Percentiles rank a stretch among this genome's conserved stretches.
Evolutionary conservation across 495 filamentous ascomycete species (phyloP).

Genomic region (Penicillium argentinense): DNA sequence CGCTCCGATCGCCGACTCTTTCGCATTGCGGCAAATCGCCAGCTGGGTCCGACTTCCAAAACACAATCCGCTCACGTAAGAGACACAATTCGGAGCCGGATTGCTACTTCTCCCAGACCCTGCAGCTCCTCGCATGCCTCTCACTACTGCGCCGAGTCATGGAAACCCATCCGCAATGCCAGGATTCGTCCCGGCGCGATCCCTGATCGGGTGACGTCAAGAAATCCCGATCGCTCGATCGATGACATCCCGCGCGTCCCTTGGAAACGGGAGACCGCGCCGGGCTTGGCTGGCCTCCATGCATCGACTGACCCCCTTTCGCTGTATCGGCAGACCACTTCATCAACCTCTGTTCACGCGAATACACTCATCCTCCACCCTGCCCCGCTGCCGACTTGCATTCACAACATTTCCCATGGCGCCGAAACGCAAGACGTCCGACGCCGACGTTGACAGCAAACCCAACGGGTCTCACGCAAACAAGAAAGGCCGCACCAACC

Average conservation of each 20-base stretch:
- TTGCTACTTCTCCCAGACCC: too few species aligned
- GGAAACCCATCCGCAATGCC: conserved; percentile 1
- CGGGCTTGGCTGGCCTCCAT: not conserved
- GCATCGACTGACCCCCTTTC: not conserved
- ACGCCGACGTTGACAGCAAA: conserved; percentile 2
- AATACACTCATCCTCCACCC: not conserved
- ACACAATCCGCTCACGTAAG: too few species aligned
- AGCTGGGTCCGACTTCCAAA: too few species aligned
- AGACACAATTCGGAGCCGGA: too few species aligned
- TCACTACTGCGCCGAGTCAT: too few species aligned
- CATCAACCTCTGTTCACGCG: not conserved
- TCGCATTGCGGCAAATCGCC: too few species aligned
- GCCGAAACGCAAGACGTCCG: conserved; percentile 29
- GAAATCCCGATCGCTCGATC: conserved; percentile 26
- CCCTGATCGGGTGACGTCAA: conserved; percentile 28
- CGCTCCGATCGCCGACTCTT: too few species aligned
- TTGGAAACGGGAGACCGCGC: conserved; percentile 3
- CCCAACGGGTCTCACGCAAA: conserved; percentile 9
- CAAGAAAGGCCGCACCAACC: conserved; percentile 16
- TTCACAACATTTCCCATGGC: conserved; percentile 25
- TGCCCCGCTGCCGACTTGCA: not conserved
- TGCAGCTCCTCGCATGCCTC: too few species aligned
- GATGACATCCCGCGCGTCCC: conserved; percentile 13
- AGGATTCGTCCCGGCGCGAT: conserved; percentile 1
- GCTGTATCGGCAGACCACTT: too few species aligned